Conservation (phyloP, 2,329 filamentous ascomycete genomes). For the Cladosporium velox region DNA sequence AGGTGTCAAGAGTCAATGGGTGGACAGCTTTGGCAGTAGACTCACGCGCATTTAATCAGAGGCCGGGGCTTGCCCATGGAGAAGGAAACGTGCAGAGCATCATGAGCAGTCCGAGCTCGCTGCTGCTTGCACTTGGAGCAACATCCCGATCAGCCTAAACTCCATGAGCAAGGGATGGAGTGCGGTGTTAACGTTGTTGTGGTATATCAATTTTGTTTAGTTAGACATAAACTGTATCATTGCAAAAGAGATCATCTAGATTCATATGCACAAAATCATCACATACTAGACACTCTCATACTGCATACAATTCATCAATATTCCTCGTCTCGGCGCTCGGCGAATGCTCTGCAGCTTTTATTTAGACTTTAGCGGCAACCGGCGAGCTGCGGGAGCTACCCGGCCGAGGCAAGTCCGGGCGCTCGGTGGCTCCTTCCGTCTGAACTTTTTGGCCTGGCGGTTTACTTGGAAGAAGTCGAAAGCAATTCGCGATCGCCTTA, state of each 20-base stretch:
- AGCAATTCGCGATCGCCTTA: background rate
- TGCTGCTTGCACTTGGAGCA: background rate
- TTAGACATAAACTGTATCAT: too few relatives aligned
- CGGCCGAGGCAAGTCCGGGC: slow-evolving; percentile 2
- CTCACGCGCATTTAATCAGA: slow-evolving; percentile 10
- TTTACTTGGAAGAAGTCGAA: background rate
- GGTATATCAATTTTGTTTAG: too few relatives aligned
- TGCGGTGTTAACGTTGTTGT: background rate
- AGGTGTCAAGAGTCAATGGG: background rate
- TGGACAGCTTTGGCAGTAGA: background rate
- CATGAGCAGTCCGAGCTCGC: background rate
- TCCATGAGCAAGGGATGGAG: background rate
- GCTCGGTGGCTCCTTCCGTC: background rate
- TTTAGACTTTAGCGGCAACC: background rate
- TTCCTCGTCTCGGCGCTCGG: background rate
- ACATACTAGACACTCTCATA: background rate
- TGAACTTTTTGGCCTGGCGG: slow-evolving; percentile 18
- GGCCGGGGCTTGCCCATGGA: slow-evolving; percentile 10
- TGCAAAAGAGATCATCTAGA: too few relatives aligned
- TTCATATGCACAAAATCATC: background rate
- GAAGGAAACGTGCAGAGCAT: background rate
- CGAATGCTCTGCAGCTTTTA: background rate
- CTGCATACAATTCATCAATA: background rate
- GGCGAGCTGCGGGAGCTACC: background rate
- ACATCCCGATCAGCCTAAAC: background rate